phyloP scores from a whole-genome alignment of 148 eudicot genomes.

The Mesembryanthemum crystallinum region DNA sequence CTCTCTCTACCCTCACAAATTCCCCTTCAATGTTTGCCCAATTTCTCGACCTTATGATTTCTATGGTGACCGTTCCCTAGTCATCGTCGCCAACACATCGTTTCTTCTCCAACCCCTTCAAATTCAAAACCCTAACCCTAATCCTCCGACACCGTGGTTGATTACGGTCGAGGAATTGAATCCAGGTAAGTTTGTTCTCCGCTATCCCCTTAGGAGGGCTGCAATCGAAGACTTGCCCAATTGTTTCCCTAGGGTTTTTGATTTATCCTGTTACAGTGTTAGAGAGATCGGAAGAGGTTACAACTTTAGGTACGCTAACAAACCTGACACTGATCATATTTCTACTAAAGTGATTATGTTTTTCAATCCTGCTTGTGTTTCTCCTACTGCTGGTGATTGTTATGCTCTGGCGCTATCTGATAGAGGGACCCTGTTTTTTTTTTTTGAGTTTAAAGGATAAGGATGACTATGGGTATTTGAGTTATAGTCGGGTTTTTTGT shows the following conservation, averaged over 20 bases:
- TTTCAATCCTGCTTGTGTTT: neutral
- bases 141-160: conserved; percentile 8
- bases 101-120: conserved; percentile 9
- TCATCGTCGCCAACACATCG: neutral
- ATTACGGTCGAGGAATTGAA: conserved; percentile 1
- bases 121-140: neutral
- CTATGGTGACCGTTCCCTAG: neutral
- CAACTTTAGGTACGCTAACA: neutral
- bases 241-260: conserved; percentile 4
- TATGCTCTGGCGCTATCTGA: neutral
- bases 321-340: neutral
- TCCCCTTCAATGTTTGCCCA: neutral
- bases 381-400: neutral
- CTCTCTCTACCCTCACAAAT: neutral
- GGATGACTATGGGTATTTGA: conserved; percentile 7
- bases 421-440: neutral
- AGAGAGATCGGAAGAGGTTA: conserved; percentile 1
- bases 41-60: neutral
- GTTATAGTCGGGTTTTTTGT: conserved; percentile 13
- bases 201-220: neutral
- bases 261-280: neutral
- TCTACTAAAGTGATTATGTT: neutral
- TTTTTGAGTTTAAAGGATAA: neutral
- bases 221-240: neutral
- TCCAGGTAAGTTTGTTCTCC: neutral